Percentiles rank a stretch among this genome's conserved stretches.
phyloP scores from a whole-genome alignment of 495 filamentous ascomycete genomes.

The Tuber magnatum region DNA sequence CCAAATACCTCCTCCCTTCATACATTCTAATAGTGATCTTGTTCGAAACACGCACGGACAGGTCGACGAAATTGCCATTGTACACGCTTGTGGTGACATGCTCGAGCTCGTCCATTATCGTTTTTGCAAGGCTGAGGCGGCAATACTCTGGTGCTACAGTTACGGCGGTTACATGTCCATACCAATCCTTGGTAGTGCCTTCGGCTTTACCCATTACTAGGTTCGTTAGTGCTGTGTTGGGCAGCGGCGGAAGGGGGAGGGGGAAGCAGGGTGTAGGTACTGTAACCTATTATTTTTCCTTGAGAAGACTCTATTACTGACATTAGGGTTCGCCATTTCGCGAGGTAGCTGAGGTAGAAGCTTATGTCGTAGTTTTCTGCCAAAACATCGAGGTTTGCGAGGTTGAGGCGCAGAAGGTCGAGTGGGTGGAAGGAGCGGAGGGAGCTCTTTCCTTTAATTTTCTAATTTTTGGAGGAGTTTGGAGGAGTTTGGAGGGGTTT shows the following conservation, averaged over 20 bases:
- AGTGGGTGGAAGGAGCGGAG: slow-evolving; percentile 62
- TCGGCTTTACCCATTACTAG: slow-evolving; percentile 94
- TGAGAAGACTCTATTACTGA: slow-evolving; percentile 71
- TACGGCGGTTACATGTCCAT: slow-evolving; percentile 93
- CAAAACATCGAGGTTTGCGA: slow-evolving; percentile 77
- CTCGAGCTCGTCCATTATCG: slow-evolving; percentile 71
- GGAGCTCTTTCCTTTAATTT: slow-evolving; percentile 51
- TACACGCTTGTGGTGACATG: slow-evolving; percentile 45
- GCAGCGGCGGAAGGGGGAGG: slow-evolving; percentile 2
- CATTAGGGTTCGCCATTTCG: slow-evolving; percentile 90
- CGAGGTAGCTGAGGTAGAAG: slow-evolving; percentile 93
- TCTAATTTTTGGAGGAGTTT: neutral
- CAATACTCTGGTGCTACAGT: slow-evolving; percentile 84
- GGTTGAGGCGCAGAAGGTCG: slow-evolving; percentile 77
- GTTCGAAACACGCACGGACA: slow-evolving; percentile 87
- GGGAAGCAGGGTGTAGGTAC: slow-evolving; percentile 49
- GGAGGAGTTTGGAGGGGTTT: neutral
- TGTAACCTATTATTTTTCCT: slow-evolving; percentile 85
- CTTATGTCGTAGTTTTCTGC: slow-evolving; percentile 93
- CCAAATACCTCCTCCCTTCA: slow-evolving; percentile 76
- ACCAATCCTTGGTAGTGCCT: slow-evolving; percentile 88
- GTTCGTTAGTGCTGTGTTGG: slow-evolving; percentile 5
- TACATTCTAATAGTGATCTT: slow-evolving; percentile 81
- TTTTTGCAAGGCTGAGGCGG: slow-evolving; percentile 74
- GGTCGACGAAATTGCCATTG: slow-evolving; percentile 87